Percentiles rank a stretch among this genome's conserved stretches.
phyloP scores from a whole-genome alignment of 371 early-diverging fungal species.

The Haplosporangium sp. region DNA sequence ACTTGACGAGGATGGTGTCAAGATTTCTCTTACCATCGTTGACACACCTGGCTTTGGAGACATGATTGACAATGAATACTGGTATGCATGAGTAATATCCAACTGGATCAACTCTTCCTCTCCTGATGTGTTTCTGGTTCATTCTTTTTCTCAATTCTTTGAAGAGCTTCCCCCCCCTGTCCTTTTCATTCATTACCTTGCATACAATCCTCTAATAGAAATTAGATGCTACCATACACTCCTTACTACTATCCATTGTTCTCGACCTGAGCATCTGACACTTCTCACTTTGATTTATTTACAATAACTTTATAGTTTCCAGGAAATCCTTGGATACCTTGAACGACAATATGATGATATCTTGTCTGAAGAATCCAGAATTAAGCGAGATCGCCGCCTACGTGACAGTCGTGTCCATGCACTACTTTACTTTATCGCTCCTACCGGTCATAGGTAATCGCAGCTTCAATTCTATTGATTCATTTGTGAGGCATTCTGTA shows the following conservation, averaged over 20 bases:
- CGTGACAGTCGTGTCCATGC: slow-evolving; percentile 98
- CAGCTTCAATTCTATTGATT: not conserved
- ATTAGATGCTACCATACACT: too few species aligned
- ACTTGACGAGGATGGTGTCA: slow-evolving; percentile 96
- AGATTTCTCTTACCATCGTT: slow-evolving; percentile 86
- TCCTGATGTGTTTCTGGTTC: not conserved
- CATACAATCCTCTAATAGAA: not conserved
- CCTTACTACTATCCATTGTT: not conserved
- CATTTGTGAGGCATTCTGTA: not conserved
- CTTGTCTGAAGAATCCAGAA: slow-evolving; percentile 93
- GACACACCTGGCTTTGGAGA: slow-evolving; percentile 99
- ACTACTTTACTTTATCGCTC: slow-evolving; percentile 96
- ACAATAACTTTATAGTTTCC: slow-evolving; percentile 59
- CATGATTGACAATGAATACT: slow-evolving; percentile 84
- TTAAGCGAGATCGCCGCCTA: slow-evolving; percentile 96
- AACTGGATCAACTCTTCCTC: not conserved
- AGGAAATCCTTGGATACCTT: slow-evolving; percentile 92
- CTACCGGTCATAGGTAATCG: slow-evolving; percentile 92
- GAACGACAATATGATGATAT: slow-evolving; percentile 97
- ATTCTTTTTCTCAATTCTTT: not conserved
- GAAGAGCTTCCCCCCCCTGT: slow-evolving; percentile 5
- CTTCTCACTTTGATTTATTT: not conserved
- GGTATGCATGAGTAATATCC: slow-evolving; percentile 54
- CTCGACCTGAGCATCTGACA: not conserved
- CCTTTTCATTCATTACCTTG: slow-evolving; percentile 9